Evolutionary conservation across 176 grass and related monocot genomes (phyloP).

Genomic region (Oryza coarctata): DNA sequence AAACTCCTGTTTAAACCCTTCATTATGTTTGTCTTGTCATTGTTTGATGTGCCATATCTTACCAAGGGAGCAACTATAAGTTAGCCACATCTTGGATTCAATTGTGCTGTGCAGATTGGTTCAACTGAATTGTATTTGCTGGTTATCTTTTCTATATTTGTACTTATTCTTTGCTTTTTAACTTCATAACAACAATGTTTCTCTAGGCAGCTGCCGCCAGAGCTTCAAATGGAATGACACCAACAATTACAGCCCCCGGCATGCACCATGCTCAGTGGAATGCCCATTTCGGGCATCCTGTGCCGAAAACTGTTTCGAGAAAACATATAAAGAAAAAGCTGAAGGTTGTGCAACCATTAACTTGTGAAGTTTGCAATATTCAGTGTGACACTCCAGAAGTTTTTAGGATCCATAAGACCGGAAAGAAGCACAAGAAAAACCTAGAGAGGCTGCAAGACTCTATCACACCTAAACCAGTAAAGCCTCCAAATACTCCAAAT

Average conservation of each 20-base stretch:
- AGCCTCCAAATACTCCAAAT: slow-evolving; percentile 25
- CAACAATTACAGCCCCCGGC: slow-evolving; percentile 7
- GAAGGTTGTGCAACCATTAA: slow-evolving; percentile 46
- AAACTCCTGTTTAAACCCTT: background rate
- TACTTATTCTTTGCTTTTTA: background rate
- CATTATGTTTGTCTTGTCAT: background rate
- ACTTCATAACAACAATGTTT: background rate
- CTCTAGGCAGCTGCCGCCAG: slow-evolving; percentile 37
- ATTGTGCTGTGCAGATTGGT: slow-evolving; percentile 6
- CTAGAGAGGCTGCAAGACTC: slow-evolving; percentile 68
- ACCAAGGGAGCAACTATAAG: background rate
- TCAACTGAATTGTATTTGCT: slow-evolving; percentile 23
- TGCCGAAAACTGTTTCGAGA: slow-evolving; percentile 29
- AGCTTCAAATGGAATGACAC: slow-evolving; percentile 40
- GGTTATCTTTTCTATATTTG: background rate
- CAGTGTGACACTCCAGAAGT: slow-evolving; percentile 60
- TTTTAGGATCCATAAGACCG: slow-evolving; percentile 63
- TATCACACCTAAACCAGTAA: slow-evolving; percentile 43
- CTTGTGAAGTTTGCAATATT: slow-evolving; percentile 76
- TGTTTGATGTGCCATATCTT: slow-evolving; percentile 6
- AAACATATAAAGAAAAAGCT: slow-evolving; percentile 37
- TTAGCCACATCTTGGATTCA: background rate
- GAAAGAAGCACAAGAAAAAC: slow-evolving; percentile 87
- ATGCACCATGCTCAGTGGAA: slow-evolving; percentile 45
- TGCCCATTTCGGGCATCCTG: slow-evolving; percentile 39